Conservation (phyloP, 2,329 filamentous ascomycete genomes). For the Cylindrodendrum hubeiense region DNA sequence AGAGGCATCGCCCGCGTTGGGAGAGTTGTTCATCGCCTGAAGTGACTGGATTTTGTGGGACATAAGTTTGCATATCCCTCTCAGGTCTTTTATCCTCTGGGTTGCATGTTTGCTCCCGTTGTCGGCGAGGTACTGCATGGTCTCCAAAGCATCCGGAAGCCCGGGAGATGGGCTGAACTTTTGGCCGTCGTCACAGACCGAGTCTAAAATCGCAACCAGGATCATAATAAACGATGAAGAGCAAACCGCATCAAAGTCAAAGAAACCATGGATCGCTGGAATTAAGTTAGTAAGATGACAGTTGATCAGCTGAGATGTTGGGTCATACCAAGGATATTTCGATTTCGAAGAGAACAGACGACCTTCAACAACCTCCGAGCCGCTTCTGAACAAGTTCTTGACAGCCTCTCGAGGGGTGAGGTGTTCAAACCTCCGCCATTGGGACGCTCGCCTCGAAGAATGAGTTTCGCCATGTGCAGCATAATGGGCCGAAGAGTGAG, state of each 20-base stretch:
- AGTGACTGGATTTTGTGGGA: slow-evolving; percentile 42
- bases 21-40: slow-evolving; percentile 41
- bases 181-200: slow-evolving; percentile 39
- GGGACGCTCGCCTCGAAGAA: slow-evolving; percentile 39
- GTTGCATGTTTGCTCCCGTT: slow-evolving; percentile 43
- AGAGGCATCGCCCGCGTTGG: slow-evolving; percentile 16
- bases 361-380: slow-evolving; percentile 45
- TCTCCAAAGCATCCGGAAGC: slow-evolving; percentile 42
- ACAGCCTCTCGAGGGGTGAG: slow-evolving; percentile 43
- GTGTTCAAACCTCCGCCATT: slow-evolving; percentile 39
- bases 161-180: slow-evolving; percentile 43
- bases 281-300: not conserved
- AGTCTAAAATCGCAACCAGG: slow-evolving; percentile 41
- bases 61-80: slow-evolving; percentile 42
- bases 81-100: slow-evolving; percentile 41
- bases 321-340: slow-evolving; percentile 45
- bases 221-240: slow-evolving; percentile 46
- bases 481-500: slow-evolving; percentile 47
- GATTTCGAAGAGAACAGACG: slow-evolving; percentile 44
- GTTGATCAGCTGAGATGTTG: not conserved
- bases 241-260: slow-evolving; percentile 44
- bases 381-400: slow-evolving; percentile 46
- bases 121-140: slow-evolving; percentile 45
- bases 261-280: slow-evolving; percentile 42
- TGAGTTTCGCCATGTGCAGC: slow-evolving; percentile 45